Evolutionary conservation across 31 red algal genomes (phyloP).

Genomic region (Endocladia muricata): DNA sequence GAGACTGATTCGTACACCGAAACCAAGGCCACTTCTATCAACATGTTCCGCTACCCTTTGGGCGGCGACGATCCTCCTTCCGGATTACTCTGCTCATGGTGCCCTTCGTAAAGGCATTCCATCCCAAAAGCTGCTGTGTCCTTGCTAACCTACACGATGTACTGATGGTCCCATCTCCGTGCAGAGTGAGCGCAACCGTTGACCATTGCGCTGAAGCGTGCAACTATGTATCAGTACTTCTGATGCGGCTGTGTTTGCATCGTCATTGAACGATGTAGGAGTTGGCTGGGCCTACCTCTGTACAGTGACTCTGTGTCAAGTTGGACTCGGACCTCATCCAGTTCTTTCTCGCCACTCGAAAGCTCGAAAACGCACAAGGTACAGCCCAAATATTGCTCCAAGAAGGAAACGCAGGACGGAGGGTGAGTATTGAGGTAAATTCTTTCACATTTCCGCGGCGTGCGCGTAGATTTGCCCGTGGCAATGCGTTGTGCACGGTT

Average conservation of each 20-base stretch:
- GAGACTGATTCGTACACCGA: constrained; percentile 22
- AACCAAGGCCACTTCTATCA: constrained; percentile 5
- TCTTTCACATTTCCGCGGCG: background rate
- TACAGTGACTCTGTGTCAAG: constrained; percentile 30
- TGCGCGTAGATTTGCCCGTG: background rate
- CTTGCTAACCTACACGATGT: constrained; percentile 52
- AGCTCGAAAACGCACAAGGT: constrained; percentile 6
- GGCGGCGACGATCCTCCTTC: constrained; percentile 29
- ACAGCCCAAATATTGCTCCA: constrained; percentile 16
- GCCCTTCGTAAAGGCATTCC: constrained; percentile 14
- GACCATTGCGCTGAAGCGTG: background rate
- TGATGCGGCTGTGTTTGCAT: constrained; percentile 4
- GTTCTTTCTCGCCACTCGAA: constrained; percentile 20
- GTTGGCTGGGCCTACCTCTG: constrained; percentile 9
- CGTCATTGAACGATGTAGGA: constrained; percentile 25
- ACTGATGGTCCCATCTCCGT: constrained; percentile 18
- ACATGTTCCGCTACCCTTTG: constrained; percentile 5
- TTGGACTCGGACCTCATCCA: background rate
- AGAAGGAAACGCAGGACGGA: background rate
- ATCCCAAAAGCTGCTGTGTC: background rate
- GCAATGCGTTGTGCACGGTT: constrained; percentile 29
- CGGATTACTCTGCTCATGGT: constrained; percentile 42
- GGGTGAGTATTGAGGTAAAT: background rate
- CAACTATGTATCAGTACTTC: background rate
- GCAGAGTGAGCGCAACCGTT: background rate